Base-by-base conservation (phyloP, 371 early-diverging fungal genomes). In the Cladochytrium tenue region DNA sequence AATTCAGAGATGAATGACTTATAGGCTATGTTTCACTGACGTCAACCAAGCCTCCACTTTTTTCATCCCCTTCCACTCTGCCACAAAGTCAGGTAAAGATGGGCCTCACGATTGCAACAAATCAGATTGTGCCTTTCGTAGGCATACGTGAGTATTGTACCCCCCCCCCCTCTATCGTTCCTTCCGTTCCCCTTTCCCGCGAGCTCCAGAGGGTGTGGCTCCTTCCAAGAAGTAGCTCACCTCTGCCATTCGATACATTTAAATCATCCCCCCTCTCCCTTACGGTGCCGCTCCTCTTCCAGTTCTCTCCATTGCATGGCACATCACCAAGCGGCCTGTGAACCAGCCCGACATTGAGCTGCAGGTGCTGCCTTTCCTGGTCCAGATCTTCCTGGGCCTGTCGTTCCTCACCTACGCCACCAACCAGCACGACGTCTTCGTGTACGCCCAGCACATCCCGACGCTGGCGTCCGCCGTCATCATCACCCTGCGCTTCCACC, bases 41-140 rank as follows among this genome's bases (percentile, higher is more conserved):
- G n/a, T n/a, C n/a, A n/a, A n/a, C n/a, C n/a, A n/a, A n/a, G n/a
- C n/a, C n/a, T n/a, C n/a, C n/a, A n/a, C n/a, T n/a, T n/a, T n/a
- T n/a, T n/a, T n/a, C n/a, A n/a, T n/a, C n/a, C n/a, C n/a, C n/a
- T n/a, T n/a, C n/a, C n/a, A n/a, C n/a, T n/a, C n/a, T n/a, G n/a
- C n/a, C n/a, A n/a, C n/a, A n/a, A n/a, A n/a, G n/a, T n/a, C n/a
- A n/a, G n/a, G n/a, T n/a, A n/a, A n/a, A n/a, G n/a, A 43, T 43
- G 43, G 13, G 13, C 13, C 43, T 60, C 36, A 60, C 60, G 13
- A 33, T 60, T 27, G 60, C 32, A 7, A 3, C 60, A 10, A 33
- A 31, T 3, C 60, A 60, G 36, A 60, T 60, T n/a, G 35, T 60
- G 15, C 60, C 60, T 15, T 60, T 60, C 43, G 60, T 31, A 2